phyloP scores from a whole-genome alignment of 257 asterid genomes.

The Solanum piurae region DNA sequence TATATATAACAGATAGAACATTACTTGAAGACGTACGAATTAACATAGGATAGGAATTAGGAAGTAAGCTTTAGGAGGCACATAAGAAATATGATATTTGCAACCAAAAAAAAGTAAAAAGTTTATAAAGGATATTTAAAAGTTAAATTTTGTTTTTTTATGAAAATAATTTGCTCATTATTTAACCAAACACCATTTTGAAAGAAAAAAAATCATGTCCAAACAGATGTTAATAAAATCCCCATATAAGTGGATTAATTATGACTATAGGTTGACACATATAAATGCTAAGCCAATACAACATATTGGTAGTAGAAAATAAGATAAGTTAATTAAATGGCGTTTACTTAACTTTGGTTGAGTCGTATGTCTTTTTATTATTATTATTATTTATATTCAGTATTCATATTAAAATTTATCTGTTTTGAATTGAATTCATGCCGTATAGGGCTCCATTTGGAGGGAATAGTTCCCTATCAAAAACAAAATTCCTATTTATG shows the following conservation, averaged over 20 bases:
- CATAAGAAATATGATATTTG: no score
- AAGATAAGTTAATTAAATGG: background rate
- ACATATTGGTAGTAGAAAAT: background rate
- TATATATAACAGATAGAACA: no score
- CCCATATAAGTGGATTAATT: background rate
- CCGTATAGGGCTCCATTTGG: fast-evolving
- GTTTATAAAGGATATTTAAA: no score
- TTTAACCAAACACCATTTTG: background rate
- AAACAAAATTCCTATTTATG: no score
- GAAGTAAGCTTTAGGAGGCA: background rate
- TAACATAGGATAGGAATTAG: background rate
- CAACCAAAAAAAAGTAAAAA: no score
- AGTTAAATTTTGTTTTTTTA: no score
- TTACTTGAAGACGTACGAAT: no score
- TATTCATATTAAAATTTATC: no score
- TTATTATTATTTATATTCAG: no score
- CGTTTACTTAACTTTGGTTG: background rate
- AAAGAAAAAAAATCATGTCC: background rate
- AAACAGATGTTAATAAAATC: background rate
- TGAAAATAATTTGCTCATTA: background rate
- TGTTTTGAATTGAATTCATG: no score
- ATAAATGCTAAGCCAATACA: background rate
- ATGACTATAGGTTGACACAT: background rate
- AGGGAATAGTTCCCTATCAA: no score
- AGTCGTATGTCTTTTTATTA: background rate